A percentile compares a stretch with the other conserved stretches of the same genome.
Conservation (phyloP, 2,329 filamentous ascomycete genomes). For the Trichoderma atroviride region DNA sequence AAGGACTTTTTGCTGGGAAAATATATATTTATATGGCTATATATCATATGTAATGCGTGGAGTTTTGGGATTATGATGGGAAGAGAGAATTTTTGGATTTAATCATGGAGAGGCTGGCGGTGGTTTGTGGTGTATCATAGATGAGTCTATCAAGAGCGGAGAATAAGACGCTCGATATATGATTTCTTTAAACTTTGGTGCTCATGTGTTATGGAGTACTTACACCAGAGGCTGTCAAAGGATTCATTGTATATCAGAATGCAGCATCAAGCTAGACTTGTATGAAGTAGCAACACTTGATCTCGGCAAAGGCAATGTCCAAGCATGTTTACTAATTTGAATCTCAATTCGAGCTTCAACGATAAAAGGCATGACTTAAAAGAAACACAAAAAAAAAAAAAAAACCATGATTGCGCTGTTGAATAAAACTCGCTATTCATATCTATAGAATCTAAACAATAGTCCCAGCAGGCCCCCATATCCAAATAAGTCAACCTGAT, state of each 20-base stretch:
- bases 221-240: background rate
- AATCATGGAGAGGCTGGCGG: background rate
- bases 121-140: background rate
- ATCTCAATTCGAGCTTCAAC: background rate
- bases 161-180: background rate
- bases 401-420: background rate
- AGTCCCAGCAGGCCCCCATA: background rate
- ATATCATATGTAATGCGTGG: conserved; percentile 10
- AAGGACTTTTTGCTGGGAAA: background rate
- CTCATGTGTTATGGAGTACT: too few relatives aligned
- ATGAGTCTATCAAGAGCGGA: background rate
- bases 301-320: background rate
- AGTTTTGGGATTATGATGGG: conserved; percentile 4
- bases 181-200: background rate
- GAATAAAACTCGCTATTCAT: background rate
- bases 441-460: background rate
- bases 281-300: background rate
- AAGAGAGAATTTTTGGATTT: background rate
- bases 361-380: background rate
- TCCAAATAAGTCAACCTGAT: background rate
- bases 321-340: background rate
- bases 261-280: background rate
- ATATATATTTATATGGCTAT: background rate
- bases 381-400: background rate
- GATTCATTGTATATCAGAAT: background rate